Evolutionary conservation across 805 yeast genomes (phyloP).

Genomic region (Tetrapisispora namnaoensis): DNA sequence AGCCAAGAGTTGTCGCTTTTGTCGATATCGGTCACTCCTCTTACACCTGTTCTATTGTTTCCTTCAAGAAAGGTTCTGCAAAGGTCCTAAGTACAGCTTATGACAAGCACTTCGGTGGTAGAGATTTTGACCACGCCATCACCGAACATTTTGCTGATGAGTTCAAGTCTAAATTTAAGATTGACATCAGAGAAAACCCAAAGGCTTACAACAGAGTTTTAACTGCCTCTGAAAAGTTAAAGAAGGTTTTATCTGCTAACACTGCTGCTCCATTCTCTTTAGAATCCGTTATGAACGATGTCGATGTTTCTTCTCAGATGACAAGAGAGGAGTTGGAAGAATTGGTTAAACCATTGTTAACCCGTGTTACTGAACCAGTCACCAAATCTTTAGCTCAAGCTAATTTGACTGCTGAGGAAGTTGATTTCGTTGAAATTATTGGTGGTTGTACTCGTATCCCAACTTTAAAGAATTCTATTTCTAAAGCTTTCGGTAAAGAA

Average conservation of each 20-base stretch:
- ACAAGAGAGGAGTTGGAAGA: conserved; percentile 88
- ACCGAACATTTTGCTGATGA: conserved; percentile 90
- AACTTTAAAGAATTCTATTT: conserved; percentile 66
- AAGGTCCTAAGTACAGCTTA: conserved; percentile 82
- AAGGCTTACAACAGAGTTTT: conserved; percentile 91
- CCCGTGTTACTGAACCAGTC: conserved; percentile 64
- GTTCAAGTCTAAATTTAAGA: conserved; percentile 83
- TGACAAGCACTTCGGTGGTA: conserved; percentile 95
- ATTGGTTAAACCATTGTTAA: conserved; percentile 70
- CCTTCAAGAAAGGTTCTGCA: conserved; percentile 91
- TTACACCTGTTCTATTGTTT: conserved; percentile 78
- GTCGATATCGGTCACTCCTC: conserved; percentile 96
- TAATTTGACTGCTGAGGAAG: conserved; percentile 55
- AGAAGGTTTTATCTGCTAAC: conserved; percentile 94
- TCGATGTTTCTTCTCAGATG: conserved; percentile 83
- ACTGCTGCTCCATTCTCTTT: conserved; percentile 84
- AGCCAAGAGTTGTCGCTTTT: conserved; percentile 80
- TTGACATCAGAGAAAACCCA: conserved; percentile 80
- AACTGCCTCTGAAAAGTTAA: conserved; percentile 82
- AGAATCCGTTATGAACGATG: conserved; percentile 94
- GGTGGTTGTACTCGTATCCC: conserved; percentile 99
- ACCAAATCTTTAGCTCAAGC: conserved; percentile 76
- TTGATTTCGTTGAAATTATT: conserved; percentile 85
- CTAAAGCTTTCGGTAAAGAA: conserved; percentile 70
- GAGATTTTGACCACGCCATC: conserved; percentile 86